A percentile compares a stretch with the other conserved stretches of the same genome.
Conservation (phyloP, 108 stramenopile genomes). For the Seminavis robusta region DNA sequence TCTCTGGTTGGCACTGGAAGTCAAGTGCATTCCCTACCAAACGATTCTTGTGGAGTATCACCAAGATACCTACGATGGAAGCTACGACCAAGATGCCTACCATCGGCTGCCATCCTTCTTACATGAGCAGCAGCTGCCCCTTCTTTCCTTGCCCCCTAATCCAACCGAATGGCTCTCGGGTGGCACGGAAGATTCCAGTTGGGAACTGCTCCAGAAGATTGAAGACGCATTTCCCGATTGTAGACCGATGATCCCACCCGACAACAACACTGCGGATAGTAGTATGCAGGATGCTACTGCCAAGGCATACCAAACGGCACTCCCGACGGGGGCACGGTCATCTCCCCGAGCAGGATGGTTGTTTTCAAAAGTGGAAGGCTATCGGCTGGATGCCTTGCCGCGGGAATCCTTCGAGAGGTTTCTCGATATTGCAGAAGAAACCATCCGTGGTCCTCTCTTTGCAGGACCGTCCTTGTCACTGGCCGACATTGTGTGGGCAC, state of each 20-base stretch:
- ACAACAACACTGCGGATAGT: too few relatives aligned
- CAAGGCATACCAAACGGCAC: conserved; percentile 33
- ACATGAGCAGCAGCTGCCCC: too few relatives aligned
- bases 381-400: conserved; percentile 40
- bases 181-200: conserved; percentile 54
- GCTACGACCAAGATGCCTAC: too few relatives aligned
- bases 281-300: conserved; percentile 21
- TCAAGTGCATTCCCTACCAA: conserved; percentile 34
- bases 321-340: conserved; percentile 60
- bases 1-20: conserved; percentile 62
- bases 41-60: conserved; percentile 69
- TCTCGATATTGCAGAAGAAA: conserved; percentile 20
- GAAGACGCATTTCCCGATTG: too few relatives aligned
- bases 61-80: too few relatives aligned
- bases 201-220: conserved; percentile 58
- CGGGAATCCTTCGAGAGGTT: conserved; percentile 52
- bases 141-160: too few relatives aligned
- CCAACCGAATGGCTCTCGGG: too few relatives aligned
- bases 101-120: too few relatives aligned
- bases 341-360: conserved; percentile 69
- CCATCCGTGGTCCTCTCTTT: conserved; percentile 43
- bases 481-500: conserved; percentile 68
- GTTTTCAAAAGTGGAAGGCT: conserved; percentile 45
- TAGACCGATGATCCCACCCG: too few relatives aligned
- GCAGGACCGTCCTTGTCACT: conserved; percentile 37